phyloP scores from a whole-genome alignment of 306 rosid species.

The Albizia julibrissin region DNA sequence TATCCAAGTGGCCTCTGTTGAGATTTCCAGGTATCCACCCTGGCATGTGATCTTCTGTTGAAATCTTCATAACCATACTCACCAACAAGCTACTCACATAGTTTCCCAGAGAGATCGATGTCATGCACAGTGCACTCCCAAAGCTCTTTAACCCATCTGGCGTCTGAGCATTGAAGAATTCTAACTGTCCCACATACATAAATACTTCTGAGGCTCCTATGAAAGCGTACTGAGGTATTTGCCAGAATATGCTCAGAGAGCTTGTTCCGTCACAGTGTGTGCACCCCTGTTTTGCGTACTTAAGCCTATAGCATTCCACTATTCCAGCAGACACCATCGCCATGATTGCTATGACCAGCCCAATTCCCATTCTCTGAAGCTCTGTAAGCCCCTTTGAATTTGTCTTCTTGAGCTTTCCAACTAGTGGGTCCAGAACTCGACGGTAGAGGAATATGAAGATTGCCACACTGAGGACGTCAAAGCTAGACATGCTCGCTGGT shows the following conservation, averaged over 20 bases:
- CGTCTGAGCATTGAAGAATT: constrained; percentile 96
- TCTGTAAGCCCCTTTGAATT: constrained; percentile 74
- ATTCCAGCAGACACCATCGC: constrained; percentile 98
- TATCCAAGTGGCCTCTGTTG: constrained; percentile 87
- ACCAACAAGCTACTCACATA: constrained; percentile 92
- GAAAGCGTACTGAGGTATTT: constrained; percentile 87
- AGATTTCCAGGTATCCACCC: constrained; percentile 99
- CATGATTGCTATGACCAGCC: constrained; percentile 85
- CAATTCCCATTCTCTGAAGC: constrained; percentile 98
- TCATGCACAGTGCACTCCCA: constrained; percentile 98
- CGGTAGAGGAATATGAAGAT: constrained; percentile 86
- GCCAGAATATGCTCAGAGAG: constrained; percentile 94
- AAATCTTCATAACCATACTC: constrained; percentile 90
- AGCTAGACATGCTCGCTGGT: constrained; percentile 99
- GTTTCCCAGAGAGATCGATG: constrained; percentile 95
- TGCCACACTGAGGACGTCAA: constrained; percentile 89
- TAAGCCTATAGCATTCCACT: constrained; percentile 84
- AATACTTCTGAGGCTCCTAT: constrained; percentile 99
- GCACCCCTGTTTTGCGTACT: constrained; percentile 71
- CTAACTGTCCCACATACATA: constrained; percentile 97
- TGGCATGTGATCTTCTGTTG: constrained; percentile 85
- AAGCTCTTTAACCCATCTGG: constrained; percentile 97
- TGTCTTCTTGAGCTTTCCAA: constrained; percentile 66
- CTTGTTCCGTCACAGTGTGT: constrained; percentile 67
- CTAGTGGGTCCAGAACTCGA: constrained; percentile 80